phyloP scores from a whole-genome alignment of 805 yeast species.

The Teunomyces pallodes region DNA sequence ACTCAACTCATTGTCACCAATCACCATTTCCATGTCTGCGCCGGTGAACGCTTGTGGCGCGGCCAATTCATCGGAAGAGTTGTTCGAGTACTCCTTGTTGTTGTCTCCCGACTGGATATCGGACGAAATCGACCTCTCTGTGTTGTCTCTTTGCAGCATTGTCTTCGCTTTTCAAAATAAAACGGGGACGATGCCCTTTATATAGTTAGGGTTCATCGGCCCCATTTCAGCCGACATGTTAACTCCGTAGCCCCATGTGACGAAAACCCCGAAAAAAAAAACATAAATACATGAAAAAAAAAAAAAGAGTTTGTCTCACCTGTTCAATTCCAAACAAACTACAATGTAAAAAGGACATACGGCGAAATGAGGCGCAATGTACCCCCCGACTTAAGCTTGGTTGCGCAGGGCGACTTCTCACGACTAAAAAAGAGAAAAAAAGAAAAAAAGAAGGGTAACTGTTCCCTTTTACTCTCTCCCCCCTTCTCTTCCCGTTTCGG shows the following conservation, averaged over 20 bases:
- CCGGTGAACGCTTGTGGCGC: slow-evolving; percentile 12
- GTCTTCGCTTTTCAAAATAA: neutral
- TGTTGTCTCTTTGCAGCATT: neutral
- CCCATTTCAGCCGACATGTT: too few relatives aligned
- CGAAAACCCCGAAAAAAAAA: too few relatives aligned
- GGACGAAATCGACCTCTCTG: neutral
- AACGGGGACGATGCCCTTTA: neutral
- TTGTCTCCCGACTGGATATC: neutral
- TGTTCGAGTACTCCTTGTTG: slow-evolving; percentile 4
- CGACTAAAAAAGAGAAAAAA: neutral
- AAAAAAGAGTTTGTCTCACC: too few relatives aligned
- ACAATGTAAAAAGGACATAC: too few relatives aligned
- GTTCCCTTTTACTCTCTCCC: too few relatives aligned
- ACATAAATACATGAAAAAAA: too few relatives aligned
- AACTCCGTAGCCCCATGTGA: too few relatives aligned
- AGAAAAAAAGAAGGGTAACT: neutral
- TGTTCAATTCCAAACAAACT: too few relatives aligned
- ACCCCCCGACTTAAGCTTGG: neutral
- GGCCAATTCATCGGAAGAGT: slow-evolving; percentile 4
- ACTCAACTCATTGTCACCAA: slow-evolving; percentile 8
- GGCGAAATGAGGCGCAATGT: too few relatives aligned
- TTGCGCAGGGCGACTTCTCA: neutral
- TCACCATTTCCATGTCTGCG: slow-evolving; percentile 1
- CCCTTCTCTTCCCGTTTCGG: too few relatives aligned
- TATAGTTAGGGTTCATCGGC: neutral